Conservation (phyloP, 805 yeast species). For the Wickerhamomyces bisporus region DNA sequence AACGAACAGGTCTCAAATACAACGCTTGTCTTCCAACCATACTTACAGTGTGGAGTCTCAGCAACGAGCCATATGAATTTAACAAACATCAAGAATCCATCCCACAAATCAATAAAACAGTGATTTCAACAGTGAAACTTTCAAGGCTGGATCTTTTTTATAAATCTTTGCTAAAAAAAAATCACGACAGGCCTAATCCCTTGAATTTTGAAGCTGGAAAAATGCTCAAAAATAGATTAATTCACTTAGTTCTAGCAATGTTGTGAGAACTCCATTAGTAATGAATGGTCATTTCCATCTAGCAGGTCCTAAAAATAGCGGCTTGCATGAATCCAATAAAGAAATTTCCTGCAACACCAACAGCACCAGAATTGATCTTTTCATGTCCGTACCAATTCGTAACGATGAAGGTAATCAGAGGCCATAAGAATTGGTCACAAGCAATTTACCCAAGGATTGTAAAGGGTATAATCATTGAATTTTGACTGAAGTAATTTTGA, state of each 20-base stretch:
- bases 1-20: slow-evolving; percentile 3
- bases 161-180: slow-evolving; percentile 1
- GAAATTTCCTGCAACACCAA: slow-evolving; percentile 31
- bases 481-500: no score
- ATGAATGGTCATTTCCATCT: slow-evolving; percentile 66
- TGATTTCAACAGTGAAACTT: slow-evolving; percentile 33
- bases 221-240: no score
- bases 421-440: slow-evolving; percentile 49
- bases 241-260: no score
- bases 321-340: slow-evolving; percentile 29
- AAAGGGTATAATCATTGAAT: slow-evolving; percentile 35
- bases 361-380: slow-evolving; percentile 36
- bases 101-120: slow-evolving; percentile 36
- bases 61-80: slow-evolving; percentile 38
- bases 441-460: slow-evolving; percentile 50
- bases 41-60: slow-evolving; percentile 36
- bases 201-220: slow-evolving; percentile 2
- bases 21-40: slow-evolving; percentile 26
- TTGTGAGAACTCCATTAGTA: slow-evolving; percentile 39
- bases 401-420: slow-evolving; percentile 40
- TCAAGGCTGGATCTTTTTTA: slow-evolving; percentile 29
- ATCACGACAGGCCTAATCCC: slow-evolving; percentile 3
- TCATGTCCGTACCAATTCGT: slow-evolving; percentile 45
- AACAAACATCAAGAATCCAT: slow-evolving; percentile 37
- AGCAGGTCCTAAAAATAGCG: slow-evolving; percentile 30